A percentile compares a stretch with the other conserved stretches of the same genome.
Conservation (phyloP, 2,329 filamentous ascomycete species). For the Fusarium pilosicola region DNA sequence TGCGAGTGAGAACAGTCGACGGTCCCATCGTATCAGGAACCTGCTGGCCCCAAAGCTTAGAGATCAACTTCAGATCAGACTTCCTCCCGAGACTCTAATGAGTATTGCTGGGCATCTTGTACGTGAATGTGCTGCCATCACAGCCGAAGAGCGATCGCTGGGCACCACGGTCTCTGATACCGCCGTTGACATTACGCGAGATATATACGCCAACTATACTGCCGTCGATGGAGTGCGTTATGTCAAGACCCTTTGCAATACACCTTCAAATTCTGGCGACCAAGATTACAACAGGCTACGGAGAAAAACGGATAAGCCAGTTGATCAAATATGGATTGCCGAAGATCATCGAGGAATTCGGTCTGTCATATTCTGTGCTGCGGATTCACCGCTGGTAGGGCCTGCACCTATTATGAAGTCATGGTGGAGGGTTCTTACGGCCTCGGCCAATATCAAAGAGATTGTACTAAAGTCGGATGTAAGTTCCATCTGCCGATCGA, state of each 20-base stretch:
- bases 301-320: accelerated
- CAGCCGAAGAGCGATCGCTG: not conserved
- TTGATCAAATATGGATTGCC: not conserved
- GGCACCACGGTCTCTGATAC: not conserved
- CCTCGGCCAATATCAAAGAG: not conserved
- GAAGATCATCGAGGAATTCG: not conserved
- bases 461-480: not conserved
- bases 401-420: not conserved
- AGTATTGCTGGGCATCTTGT: not conserved
- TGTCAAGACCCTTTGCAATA: not conserved
- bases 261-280: accelerated
- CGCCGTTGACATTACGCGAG: accelerated
- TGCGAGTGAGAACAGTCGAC: not conserved
- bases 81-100: not conserved
- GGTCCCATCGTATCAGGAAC: not conserved
- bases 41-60: not conserved
- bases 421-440: not conserved
- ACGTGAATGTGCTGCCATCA: not conserved
- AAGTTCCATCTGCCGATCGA: accelerated
- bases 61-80: not conserved
- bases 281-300: accelerated
- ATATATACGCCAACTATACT: not conserved
- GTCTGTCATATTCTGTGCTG: not conserved
- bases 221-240: not conserved
- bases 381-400: not conserved